These are phyloP conservation scores for Nicotiana noctiflora DNA, from an alignment of 257 asterid genomes.

Conservation along the genomic window DNA sequence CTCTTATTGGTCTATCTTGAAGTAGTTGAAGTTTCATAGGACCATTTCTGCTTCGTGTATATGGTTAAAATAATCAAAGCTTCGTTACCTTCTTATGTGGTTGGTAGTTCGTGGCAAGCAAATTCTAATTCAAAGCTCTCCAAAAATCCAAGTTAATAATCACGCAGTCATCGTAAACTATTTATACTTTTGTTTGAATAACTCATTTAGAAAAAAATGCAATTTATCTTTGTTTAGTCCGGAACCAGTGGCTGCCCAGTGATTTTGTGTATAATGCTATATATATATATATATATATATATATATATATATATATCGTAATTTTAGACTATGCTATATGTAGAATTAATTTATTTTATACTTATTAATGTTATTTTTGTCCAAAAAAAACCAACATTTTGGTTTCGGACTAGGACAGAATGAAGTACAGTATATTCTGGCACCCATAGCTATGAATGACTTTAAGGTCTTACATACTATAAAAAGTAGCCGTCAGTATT, in stretches of 20 bases:
- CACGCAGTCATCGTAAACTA: not conserved
- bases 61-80: not conserved
- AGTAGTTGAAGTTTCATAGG: too few species aligned
- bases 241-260: too few species aligned
- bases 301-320: too few species aligned
- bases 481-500: not conserved
- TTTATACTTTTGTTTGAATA: not conserved
- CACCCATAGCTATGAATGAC: not conserved
- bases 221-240: not conserved
- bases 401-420: too few species aligned
- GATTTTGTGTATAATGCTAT: too few species aligned
- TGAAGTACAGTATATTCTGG: not conserved
- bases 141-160: not conserved
- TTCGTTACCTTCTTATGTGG: not conserved
- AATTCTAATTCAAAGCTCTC: not conserved
- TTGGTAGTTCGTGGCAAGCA: not conserved
- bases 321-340: too few species aligned
- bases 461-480: not conserved
- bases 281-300: too few species aligned
- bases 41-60: too few species aligned
- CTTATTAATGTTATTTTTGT: too few species aligned
- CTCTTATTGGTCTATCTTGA: too few species aligned
- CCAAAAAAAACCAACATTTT: too few species aligned
- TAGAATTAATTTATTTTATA: too few species aligned
- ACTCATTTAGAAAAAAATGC: not conserved